Percentiles rank a stretch among this genome's conserved stretches.
phyloP scores from a whole-genome alignment of 2,329 filamentous ascomycete species.

The Cordyceps militaris region DNA sequence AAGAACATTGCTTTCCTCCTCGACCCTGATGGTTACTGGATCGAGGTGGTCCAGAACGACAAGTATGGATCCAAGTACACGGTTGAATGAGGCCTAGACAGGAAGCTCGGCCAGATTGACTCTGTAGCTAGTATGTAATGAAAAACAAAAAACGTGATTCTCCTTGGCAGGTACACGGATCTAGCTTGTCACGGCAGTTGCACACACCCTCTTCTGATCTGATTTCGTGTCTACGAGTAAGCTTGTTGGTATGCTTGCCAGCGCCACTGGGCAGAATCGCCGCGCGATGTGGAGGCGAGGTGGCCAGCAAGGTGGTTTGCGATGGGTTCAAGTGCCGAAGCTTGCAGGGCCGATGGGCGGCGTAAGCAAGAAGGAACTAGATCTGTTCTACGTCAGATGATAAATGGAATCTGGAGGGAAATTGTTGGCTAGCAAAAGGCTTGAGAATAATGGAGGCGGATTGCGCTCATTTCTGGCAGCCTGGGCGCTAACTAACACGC shows the following conservation, averaged over 20 bases:
- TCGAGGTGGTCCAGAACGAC: conserved; percentile 75
- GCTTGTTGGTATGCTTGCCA: conserved; percentile 3
- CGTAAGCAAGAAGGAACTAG: background rate
- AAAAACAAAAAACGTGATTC: background rate
- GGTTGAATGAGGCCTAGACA: conserved; percentile 33
- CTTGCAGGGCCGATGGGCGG: background rate
- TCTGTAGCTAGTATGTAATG: background rate
- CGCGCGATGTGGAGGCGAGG: background rate
- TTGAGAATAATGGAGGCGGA: background rate
- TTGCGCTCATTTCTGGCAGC: background rate
- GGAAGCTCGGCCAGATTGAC: background rate
- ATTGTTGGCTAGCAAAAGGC: background rate
- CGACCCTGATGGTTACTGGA: conserved; percentile 83
- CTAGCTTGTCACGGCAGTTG: background rate
- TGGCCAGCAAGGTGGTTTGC: background rate
- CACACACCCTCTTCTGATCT: background rate
- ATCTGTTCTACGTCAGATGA: background rate
- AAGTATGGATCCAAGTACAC: conserved; percentile 48
- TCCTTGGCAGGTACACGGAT: background rate
- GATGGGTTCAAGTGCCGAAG: conserved; percentile 1
- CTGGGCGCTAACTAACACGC: background rate
- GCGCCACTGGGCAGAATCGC: background rate
- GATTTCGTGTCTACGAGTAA: background rate
- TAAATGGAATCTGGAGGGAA: background rate
- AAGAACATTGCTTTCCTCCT: conserved; percentile 89